These are phyloP conservation scores for Talaromyces albobiverticillius DNA, from an alignment of 2,329 filamentous ascomycete species.

Conservation along the genomic window DNA sequence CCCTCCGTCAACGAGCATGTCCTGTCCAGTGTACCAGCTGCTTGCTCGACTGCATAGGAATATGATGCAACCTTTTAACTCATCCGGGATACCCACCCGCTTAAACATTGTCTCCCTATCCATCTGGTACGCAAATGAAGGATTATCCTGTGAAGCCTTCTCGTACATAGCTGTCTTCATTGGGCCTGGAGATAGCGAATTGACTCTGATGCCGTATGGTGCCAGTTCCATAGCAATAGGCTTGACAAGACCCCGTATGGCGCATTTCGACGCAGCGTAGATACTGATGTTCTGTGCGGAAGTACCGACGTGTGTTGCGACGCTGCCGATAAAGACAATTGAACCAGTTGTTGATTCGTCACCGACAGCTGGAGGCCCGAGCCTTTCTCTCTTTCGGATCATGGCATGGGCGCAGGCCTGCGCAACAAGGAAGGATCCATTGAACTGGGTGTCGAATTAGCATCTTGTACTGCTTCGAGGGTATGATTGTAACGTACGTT, in stretches of 20 bases:
- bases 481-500: too few species aligned
- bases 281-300: conserved; percentile 29
- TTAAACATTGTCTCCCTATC: conserved; percentile 23
- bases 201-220: conserved; percentile 29
- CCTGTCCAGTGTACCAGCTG: conserved; percentile 24
- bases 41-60: conserved; percentile 19
- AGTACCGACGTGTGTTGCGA: conserved; percentile 31
- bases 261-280: conserved; percentile 31
- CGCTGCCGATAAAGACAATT: conserved; percentile 34
- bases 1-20: conserved; percentile 24
- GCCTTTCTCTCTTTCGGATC: conserved; percentile 18
- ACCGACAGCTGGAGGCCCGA: neutral
- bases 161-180: conserved; percentile 26
- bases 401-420: conserved; percentile 27
- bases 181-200: conserved; percentile 28
- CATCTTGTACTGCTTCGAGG: too few species aligned
- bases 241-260: conserved; percentile 24
- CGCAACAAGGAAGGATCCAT: conserved; percentile 23
- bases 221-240: conserved; percentile 20
- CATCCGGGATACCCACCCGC: conserved; percentile 20
- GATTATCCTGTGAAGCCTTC: conserved; percentile 18
- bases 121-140: conserved; percentile 21
- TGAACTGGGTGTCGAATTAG: too few species aligned
- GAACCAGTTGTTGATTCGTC: conserved; percentile 21
- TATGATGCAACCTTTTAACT: conserved; percentile 20